A percentile compares a stretch with the other conserved stretches of the same genome.
These are phyloP conservation scores for Mariannaea elegans DNA, from an alignment of 2,329 filamentous ascomycete genomes.

Conservation along the genomic window DNA sequence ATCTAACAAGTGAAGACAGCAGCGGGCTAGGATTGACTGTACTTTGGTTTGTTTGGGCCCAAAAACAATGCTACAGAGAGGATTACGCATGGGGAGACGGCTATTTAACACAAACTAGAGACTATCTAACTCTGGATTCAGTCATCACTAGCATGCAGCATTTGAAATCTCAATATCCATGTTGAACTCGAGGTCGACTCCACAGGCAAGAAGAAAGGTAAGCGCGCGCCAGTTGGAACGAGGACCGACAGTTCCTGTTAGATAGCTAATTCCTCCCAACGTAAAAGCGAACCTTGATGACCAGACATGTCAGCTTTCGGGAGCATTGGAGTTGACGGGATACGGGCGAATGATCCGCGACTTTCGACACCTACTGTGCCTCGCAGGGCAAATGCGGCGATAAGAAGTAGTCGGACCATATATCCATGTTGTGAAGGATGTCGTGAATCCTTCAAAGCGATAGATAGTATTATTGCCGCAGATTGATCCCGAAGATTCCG, in stretches of 20 bases:
- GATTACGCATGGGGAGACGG: not conserved
- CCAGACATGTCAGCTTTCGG: slow-evolving; percentile 4
- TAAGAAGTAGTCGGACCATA: not conserved
- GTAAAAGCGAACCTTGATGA: not conserved
- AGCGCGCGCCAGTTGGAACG: slow-evolving; percentile 7
- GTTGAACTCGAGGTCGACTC: slow-evolving; percentile 6
- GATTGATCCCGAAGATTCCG: slow-evolving; percentile 22
- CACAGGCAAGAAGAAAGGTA: not conserved
- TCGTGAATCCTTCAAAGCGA: slow-evolving; percentile 9
- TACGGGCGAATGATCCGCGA: slow-evolving; percentile 10
- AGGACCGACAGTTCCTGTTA: not conserved
- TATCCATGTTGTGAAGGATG: not conserved
- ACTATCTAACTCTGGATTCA: not conserved
- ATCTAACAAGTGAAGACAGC: not conserved
- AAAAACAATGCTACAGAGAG: not conserved
- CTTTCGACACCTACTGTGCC: not conserved
- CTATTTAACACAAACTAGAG: slow-evolving; percentile 18
- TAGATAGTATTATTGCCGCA: slow-evolving; percentile 1
- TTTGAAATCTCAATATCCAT: not conserved
- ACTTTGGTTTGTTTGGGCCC: not conserved
- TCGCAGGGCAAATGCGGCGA: not conserved
- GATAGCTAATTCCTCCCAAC: not conserved
- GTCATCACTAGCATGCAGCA: not conserved
- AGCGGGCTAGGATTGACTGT: not conserved
- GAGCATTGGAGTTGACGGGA: slow-evolving; percentile 10